Base-by-base conservation (phyloP, 1,284 basidiomycete species). In the Marasmius fiardii region DNA sequence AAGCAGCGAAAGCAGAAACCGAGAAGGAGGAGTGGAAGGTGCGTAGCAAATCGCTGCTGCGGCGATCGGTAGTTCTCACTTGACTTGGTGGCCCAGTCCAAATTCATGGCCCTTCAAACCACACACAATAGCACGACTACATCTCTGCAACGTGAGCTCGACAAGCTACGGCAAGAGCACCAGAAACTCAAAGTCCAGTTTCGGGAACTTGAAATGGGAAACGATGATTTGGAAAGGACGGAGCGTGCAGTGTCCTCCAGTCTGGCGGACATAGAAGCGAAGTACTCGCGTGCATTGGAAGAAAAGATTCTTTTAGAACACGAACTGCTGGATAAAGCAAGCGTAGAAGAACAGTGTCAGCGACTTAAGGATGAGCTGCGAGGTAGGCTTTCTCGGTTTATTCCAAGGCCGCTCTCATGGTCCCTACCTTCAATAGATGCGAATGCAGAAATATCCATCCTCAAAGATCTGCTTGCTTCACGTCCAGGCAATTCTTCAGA, bases 291-390 rank as follows among this genome's bases (percentile, higher is more conserved):
- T 58, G 90, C 91, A 1, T 79, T 99, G 51, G 97, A 99, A 71
- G 93, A 98, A 74, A 98, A 98, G 72, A 98, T 97, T 49, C 74
- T 99, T 44, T 79, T 99, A 33, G 97, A 99, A 70, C 93, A 98
- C 64, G 97, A 99, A 68, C 77, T 99, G n/a, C 75, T 98, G 43
- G 90, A 90, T 70, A 96, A 95, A 72, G 89, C 92, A 3, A 86
- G 81, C 59, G 68, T 98, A 35, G 95, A 98, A 67, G 95, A 97
- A 70, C 92, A 97, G 66, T 85, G 82, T 52, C 97, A 99, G 71
- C 81, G 97, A 43, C 71, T 97, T 55, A 95, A 88, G 71, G 97
- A 99, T 67, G 95, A 98, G 68, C 73, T 98, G 31, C 76, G 95
- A 83, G 95, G 95, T 95, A 59, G 55, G 81, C 67, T 58, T 45